Percentiles rank a stretch among this genome's conserved stretches.
phyloP scores from a whole-genome alignment of 2,329 filamentous ascomycete species.

The Rhexocercosporidium sp. region DNA sequence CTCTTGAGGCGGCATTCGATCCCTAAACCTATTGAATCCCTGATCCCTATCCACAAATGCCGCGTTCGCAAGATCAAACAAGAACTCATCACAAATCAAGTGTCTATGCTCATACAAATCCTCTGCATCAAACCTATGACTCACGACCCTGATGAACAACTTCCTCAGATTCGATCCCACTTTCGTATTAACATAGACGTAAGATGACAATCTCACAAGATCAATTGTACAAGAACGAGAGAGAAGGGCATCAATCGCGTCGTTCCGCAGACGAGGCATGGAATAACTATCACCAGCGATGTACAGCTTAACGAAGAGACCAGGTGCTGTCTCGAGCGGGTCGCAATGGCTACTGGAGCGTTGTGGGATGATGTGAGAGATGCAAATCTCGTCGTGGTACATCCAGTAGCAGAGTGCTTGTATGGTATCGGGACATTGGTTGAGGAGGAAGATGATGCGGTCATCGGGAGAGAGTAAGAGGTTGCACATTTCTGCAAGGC shows the following conservation, averaged over 20 bases:
- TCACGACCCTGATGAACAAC: not conserved
- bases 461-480: constrained; percentile 15
- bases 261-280: constrained; percentile 21
- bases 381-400: constrained; percentile 19
- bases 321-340: not conserved
- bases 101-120: not conserved
- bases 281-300: constrained; percentile 16
- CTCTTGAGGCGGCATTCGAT: not conserved
- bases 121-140: not conserved
- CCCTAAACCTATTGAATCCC: constrained; percentile 4
- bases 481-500: constrained; percentile 5
- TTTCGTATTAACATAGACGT: not conserved
- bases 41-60: constrained; percentile 8
- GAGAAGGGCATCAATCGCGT: constrained; percentile 21
- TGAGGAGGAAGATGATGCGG: constrained; percentile 14
- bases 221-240: not conserved
- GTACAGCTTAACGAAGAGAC: constrained; percentile 20
- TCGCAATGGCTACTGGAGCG: not conserved
- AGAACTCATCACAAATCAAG: not conserved
- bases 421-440: constrained; percentile 13
- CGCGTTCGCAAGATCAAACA: constrained; percentile 4
- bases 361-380: not conserved
- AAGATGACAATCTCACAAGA: not conserved
- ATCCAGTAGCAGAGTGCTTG: constrained; percentile 24
- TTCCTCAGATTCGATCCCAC: not conserved